These are phyloP conservation scores for Acanthamoeba royreba DNA, from an alignment of 208 protist genomes.

Conservation along the genomic window DNA sequence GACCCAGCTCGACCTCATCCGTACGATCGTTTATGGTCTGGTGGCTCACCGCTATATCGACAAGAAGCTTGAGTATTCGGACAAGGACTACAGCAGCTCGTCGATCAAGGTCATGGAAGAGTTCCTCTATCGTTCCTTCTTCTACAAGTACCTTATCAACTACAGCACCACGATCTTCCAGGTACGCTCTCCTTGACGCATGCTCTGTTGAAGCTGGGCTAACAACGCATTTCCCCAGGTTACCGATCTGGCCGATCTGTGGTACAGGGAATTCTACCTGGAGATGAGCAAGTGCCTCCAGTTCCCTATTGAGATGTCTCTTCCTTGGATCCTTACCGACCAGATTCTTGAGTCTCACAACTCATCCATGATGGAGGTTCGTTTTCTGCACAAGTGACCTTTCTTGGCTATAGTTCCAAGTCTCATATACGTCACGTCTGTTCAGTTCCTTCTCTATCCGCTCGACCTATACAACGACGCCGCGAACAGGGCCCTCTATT, in stretches of 20 bases:
- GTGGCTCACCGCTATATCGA: slow-evolving; percentile 22
- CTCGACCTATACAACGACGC: slow-evolving; percentile 84
- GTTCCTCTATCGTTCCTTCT: slow-evolving; percentile 66
- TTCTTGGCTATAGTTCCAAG: too few relatives aligned
- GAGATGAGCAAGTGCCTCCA: slow-evolving; percentile 72
- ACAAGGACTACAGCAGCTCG: slow-evolving; percentile 67
- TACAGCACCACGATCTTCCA: slow-evolving; percentile 43
- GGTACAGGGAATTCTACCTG: slow-evolving; percentile 84
- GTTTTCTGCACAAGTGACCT: too few relatives aligned
- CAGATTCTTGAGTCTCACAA: slow-evolving; percentile 71
- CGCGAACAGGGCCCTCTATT: slow-evolving; percentile 68
- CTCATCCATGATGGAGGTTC: slow-evolving; percentile 55
- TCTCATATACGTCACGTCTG: slow-evolving; percentile 27
- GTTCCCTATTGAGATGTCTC: slow-evolving; percentile 84
- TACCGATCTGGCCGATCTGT: slow-evolving; percentile 79
- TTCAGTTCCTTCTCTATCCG: slow-evolving; percentile 72
- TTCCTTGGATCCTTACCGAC: slow-evolving; percentile 83
- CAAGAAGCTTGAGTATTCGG: slow-evolving; percentile 56
- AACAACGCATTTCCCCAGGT: slow-evolving; percentile 20
- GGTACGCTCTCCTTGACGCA: background rate
- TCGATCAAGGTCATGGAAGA: slow-evolving; percentile 54
- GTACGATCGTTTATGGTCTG: slow-evolving; percentile 53
- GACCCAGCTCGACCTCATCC: slow-evolving; percentile 68
- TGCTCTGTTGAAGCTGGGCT: background rate
- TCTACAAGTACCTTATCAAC: slow-evolving; percentile 69